Conservation (phyloP, 139 green algal species). For the Mychonastes homosphaera region DNA sequence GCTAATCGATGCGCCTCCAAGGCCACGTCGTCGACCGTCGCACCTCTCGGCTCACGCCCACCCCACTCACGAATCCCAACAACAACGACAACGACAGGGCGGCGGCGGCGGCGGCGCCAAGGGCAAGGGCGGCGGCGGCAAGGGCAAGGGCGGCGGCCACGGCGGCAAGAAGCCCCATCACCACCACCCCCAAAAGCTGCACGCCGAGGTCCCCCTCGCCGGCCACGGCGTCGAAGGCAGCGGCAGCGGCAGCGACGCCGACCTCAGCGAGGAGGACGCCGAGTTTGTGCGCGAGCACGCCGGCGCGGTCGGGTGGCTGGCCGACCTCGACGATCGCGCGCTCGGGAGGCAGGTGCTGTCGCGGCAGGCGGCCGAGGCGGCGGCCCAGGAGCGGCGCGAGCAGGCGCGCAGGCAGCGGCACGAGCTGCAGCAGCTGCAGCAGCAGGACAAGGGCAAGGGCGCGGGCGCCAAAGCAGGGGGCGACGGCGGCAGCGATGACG, state of each 20-base stretch:
- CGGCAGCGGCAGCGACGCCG: conserved; percentile 13
- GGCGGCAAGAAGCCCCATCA: no score
- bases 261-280: conserved; percentile 46
- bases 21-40: not conserved
- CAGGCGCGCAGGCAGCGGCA: no score
- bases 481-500: no score
- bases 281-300: conserved; percentile 43
- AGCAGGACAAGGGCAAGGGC: no score
- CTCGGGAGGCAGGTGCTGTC: conserved; percentile 26
- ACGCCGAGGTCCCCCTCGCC: conserved; percentile 14
- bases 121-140: conserved; percentile 2
- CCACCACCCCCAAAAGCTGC: no score
- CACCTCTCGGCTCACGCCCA: not conserved
- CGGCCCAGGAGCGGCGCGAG: not conserved
- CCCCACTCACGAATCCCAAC: not conserved
- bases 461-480: no score
- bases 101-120: not conserved
- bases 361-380: not conserved
- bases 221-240: conserved; percentile 7
- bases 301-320: conserved; percentile 33
- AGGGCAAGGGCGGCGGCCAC: not conserved
- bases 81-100: not conserved
- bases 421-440: no score
- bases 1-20: not conserved
- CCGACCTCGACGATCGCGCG: conserved; percentile 20